Evolutionary conservation across 768 basidiomycete species (phyloP).

Genomic region (Suillus brevipes): DNA sequence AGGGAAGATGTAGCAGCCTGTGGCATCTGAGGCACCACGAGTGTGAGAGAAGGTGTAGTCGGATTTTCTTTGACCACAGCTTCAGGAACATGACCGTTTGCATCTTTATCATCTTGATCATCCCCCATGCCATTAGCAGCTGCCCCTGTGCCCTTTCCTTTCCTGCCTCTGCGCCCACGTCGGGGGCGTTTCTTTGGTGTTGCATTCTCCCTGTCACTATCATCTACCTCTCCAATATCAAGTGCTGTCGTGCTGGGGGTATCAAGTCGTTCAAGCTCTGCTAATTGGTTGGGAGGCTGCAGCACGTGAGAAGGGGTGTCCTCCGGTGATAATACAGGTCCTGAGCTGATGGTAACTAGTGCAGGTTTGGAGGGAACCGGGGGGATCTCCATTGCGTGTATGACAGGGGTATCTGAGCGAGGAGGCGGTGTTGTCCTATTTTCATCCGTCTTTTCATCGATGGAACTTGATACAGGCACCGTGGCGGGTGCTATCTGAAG

Average conservation of each 20-base stretch:
- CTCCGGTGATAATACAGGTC: slow-evolving; percentile 2
- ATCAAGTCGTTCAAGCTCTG: slow-evolving; percentile 16
- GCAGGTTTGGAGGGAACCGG: slow-evolving; percentile 4
- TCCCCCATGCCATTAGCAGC: slow-evolving; percentile 16
- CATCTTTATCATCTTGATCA: slow-evolving; percentile 38
- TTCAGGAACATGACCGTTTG: slow-evolving; percentile 27
- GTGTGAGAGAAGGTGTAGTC: slow-evolving; percentile 18
- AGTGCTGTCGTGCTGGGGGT: slow-evolving; percentile 9
- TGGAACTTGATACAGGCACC: background rate
- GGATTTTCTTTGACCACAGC: slow-evolving; percentile 23
- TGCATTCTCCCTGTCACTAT: slow-evolving; percentile 56
- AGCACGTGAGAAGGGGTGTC: slow-evolving; percentile 7
- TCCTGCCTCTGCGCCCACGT: slow-evolving; percentile 48
- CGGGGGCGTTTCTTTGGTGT: slow-evolving; percentile 41
- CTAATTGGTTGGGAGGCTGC: slow-evolving; percentile 7
- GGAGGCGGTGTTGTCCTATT: slow-evolving; percentile 2
- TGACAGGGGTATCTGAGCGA: slow-evolving; percentile 5
- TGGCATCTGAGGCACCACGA: slow-evolving; percentile 28
- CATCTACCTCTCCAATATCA: slow-evolving; percentile 50
- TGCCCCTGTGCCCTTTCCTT: slow-evolving; percentile 46
- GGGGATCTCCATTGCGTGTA: slow-evolving; percentile 1
- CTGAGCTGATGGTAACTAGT: slow-evolving; percentile 3
- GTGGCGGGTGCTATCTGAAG: slow-evolving; percentile 13
- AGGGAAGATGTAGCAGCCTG: slow-evolving; percentile 47
- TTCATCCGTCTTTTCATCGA: slow-evolving; percentile 4